Percentiles rank a stretch among this genome's conserved stretches.
phyloP scores from a whole-genome alignment of 2,329 filamentous ascomycete species.

The Stemphylium lycopersici region DNA sequence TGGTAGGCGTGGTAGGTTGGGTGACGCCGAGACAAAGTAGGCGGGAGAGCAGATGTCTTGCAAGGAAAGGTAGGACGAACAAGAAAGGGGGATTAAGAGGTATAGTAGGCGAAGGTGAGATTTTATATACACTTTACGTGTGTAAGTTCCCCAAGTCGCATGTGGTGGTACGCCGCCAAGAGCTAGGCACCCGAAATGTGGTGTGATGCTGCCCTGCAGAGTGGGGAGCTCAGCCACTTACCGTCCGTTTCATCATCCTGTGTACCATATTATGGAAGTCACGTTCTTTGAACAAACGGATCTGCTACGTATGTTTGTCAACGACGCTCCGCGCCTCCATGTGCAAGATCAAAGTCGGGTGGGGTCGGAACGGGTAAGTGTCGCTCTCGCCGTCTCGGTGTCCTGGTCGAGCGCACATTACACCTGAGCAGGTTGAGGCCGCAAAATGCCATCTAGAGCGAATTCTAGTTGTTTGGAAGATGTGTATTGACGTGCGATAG shows the following conservation, averaged over 20 bases:
- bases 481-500: no score
- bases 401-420: no score
- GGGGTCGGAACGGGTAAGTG: no score
- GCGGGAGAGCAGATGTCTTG: not conserved
- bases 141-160: not conserved
- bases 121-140: conserved; percentile 10
- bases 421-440: no score
- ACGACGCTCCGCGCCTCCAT: no score
- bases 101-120: not conserved
- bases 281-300: not conserved
- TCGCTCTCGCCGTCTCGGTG: no score
- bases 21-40: not conserved
- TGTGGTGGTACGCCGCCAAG: conserved; percentile 20
- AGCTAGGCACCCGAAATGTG: conserved; percentile 24
- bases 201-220: conserved; percentile 21
- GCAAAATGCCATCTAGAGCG: no score
- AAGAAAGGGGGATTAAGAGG: not conserved
- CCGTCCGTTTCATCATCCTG: conserved; percentile 3
- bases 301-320: no score
- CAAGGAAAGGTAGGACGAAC: no score
- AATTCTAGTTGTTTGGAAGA: no score
- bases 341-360: no score
- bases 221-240: conserved; percentile 11
- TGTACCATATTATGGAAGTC: not conserved
- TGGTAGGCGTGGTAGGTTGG: not conserved